Evolutionary conservation across 768 basidiomycete species (phyloP).

Genomic region (Aureoboletus auriporus): DNA sequence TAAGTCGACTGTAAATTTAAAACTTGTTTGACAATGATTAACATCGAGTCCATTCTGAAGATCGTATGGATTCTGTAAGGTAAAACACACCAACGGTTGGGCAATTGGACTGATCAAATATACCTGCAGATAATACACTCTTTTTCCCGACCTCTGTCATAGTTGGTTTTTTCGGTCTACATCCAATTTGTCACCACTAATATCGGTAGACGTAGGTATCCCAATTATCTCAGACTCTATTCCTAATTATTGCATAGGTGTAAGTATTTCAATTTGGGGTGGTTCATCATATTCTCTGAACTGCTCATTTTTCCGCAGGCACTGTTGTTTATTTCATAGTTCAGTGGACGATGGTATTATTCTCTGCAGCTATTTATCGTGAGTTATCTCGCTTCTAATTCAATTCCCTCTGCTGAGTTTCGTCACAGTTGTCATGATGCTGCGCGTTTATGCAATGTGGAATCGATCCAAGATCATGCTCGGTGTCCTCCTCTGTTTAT

Average conservation of each 20-base stretch:
- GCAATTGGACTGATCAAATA: neutral
- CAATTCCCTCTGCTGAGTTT: neutral
- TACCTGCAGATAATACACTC: neutral
- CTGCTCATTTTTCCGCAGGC: too few relatives aligned
- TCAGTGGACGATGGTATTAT: neutral
- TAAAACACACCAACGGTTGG: neutral
- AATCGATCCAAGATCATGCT: neutral
- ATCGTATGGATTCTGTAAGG: neutral
- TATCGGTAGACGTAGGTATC: neutral
- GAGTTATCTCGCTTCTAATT: neutral
- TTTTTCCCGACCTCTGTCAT: neutral
- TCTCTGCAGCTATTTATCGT: neutral
- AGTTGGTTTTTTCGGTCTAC: neutral
- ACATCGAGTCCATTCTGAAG: too few relatives aligned
- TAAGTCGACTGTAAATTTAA: too few relatives aligned
- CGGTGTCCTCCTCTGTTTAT: neutral
- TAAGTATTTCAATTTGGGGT: too few relatives aligned
- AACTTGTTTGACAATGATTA: too few relatives aligned
- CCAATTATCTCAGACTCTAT: too few relatives aligned
- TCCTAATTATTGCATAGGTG: too few relatives aligned
- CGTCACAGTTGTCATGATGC: constrained; percentile 1
- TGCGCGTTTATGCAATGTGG: neutral
- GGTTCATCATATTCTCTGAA: too few relatives aligned
- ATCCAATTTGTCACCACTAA: neutral
- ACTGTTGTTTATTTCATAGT: too few relatives aligned